Conservation (phyloP, 176 grass and related monocot species). For the Oryza punctata region DNA sequence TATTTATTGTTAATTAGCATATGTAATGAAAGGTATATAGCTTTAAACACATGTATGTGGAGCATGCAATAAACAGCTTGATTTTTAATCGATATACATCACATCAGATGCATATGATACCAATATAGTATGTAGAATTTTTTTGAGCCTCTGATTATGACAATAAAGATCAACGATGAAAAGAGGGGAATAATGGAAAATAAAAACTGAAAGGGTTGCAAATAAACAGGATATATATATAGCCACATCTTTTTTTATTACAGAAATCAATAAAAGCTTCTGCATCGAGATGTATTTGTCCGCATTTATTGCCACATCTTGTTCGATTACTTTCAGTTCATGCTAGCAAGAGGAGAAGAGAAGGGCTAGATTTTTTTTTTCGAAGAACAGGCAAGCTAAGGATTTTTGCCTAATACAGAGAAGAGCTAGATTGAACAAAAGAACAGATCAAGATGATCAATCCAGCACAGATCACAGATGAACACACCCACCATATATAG, state of each 20-base stretch:
- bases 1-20: not conserved
- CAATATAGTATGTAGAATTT: not conserved
- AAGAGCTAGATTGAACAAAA: not conserved
- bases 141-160: not conserved
- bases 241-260: not conserved
- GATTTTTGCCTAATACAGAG: no score
- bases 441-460: constrained; percentile 17
- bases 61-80: not conserved
- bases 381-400: no score
- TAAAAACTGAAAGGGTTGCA: not conserved
- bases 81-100: not conserved
- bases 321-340: constrained; percentile 2
- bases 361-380: not conserved
- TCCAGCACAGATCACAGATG: constrained; percentile 1
- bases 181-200: not conserved
- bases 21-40: not conserved
- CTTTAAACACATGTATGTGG: not conserved
- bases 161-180: not conserved
- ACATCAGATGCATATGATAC: constrained; percentile 10
- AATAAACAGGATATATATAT: not conserved
- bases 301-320: not conserved
- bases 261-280: not conserved
- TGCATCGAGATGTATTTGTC: not conserved
- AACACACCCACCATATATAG: not conserved
- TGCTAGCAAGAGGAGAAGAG: not conserved